Conservation (phyloP, 345 rosid genomes). For the Anastatica hierochuntica region DNA sequence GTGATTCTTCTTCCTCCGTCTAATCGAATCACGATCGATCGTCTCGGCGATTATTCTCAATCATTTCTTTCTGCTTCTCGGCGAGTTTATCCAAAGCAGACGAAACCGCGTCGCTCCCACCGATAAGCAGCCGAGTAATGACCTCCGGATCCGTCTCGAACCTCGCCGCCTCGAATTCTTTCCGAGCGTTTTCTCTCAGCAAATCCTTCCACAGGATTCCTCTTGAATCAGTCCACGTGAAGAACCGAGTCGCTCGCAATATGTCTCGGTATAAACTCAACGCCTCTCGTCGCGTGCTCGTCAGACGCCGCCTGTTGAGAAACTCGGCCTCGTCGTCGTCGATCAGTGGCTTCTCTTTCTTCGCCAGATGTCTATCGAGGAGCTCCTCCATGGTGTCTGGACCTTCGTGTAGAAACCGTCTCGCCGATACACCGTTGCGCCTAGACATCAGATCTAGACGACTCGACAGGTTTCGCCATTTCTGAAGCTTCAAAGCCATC, state of each 20-base stretch:
- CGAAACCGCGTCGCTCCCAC: slow-evolving; percentile 71
- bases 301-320: slow-evolving; percentile 43
- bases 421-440: too few species aligned
- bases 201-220: slow-evolving; percentile 72
- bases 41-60: slow-evolving; percentile 37
- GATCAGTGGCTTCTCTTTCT: slow-evolving; percentile 40
- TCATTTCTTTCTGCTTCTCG: slow-evolving; percentile 63
- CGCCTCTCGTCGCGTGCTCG: slow-evolving; percentile 66
- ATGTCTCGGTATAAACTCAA: slow-evolving; percentile 76
- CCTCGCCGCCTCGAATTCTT: slow-evolving; percentile 77
- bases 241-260: slow-evolving; percentile 73
- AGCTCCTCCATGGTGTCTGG: slow-evolving; percentile 83
- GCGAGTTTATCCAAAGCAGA: slow-evolving; percentile 61
- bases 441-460: slow-evolving; percentile 1
- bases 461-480: slow-evolving; percentile 31
- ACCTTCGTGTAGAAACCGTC: slow-evolving; percentile 48
- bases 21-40: too few species aligned
- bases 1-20: neutral
- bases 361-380: slow-evolving; percentile 61
- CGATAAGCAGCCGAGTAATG: slow-evolving; percentile 60
- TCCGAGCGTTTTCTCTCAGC: slow-evolving; percentile 71
- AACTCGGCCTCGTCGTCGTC: slow-evolving; percentile 57
- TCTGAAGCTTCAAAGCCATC: slow-evolving; percentile 38
- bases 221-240: slow-evolving; percentile 61
- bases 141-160: slow-evolving; percentile 78